A percentile compares a stretch with the other conserved stretches of the same genome.
These are phyloP conservation scores for Psidium guajava DNA, from an alignment of 345 rosid species.

Conservation along the genomic window DNA sequence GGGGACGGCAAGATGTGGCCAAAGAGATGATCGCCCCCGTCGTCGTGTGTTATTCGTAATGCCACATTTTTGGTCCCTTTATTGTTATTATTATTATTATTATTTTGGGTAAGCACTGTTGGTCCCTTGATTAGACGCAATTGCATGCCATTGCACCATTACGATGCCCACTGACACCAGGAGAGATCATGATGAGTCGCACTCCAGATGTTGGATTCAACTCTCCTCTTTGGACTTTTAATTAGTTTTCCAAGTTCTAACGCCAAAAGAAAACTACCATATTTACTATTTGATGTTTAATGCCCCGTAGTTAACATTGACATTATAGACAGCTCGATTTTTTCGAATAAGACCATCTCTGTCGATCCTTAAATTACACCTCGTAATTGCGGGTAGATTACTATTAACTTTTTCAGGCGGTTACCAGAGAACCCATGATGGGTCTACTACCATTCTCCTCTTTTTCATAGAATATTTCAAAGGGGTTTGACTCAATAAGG, in stretches of 20 bases:
- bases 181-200: not conserved
- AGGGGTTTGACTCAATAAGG: accelerated
- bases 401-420: accelerated
- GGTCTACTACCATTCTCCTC: not conserved
- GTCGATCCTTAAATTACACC: accelerated
- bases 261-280: accelerated
- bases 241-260: not conserved
- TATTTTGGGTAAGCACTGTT: not conserved
- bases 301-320: accelerated
- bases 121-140: not conserved
- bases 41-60: not conserved
- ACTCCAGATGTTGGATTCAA: not conserved
- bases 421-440: accelerated
- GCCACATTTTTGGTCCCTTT: not conserved
- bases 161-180: not conserved
- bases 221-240: not conserved
- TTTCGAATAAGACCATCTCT: not conserved
- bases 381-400: accelerated
- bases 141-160: not conserved
- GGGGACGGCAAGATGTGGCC: conserved; percentile 22
- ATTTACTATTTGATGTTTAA: not conserved
- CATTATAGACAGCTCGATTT: accelerated
- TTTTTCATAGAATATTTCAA: not conserved
- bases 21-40: not conserved
- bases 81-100: too few species aligned